phyloP scores from a whole-genome alignment of 495 filamentous ascomycete genomes.

The Aspergillus egyptiacus region DNA sequence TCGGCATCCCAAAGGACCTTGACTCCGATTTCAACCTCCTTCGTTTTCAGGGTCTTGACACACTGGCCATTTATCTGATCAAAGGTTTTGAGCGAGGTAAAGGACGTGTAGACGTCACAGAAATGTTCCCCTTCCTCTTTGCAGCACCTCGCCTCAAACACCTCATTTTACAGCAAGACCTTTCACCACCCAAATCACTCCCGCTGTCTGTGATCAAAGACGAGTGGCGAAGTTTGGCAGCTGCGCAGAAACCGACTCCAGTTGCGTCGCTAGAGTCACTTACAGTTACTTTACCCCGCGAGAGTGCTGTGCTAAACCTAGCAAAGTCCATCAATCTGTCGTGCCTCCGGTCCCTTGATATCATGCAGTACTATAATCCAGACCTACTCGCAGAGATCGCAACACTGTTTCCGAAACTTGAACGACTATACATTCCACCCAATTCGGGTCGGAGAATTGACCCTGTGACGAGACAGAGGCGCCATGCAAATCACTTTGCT shows the following conservation, averaged over 20 bases:
- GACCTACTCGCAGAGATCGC: neutral
- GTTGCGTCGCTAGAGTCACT: neutral
- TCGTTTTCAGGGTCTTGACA: neutral
- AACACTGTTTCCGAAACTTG: conserved; percentile 4
- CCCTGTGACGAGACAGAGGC: too few species aligned
- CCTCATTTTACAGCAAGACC: neutral
- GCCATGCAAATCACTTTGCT: neutral
- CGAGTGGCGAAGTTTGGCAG: neutral
- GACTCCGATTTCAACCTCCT: neutral
- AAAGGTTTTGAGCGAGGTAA: too few species aligned
- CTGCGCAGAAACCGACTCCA: neutral
- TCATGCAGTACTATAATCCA: neutral
- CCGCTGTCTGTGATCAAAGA: neutral
- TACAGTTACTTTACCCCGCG: neutral
- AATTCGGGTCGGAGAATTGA: neutral
- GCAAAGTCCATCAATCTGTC: conserved; percentile 2
- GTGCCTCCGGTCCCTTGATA: conserved; percentile 4
- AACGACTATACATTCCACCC: conserved; percentile 9
- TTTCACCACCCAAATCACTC: too few species aligned
- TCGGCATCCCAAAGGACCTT: neutral
- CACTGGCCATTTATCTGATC: neutral
- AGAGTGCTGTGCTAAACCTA: neutral
- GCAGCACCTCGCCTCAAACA: neutral
- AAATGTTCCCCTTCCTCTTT: neutral
- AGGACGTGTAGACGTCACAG: neutral